Conservation (phyloP, 2,329 filamentous ascomycete genomes). For the Cryphonectria radicalis region DNA sequence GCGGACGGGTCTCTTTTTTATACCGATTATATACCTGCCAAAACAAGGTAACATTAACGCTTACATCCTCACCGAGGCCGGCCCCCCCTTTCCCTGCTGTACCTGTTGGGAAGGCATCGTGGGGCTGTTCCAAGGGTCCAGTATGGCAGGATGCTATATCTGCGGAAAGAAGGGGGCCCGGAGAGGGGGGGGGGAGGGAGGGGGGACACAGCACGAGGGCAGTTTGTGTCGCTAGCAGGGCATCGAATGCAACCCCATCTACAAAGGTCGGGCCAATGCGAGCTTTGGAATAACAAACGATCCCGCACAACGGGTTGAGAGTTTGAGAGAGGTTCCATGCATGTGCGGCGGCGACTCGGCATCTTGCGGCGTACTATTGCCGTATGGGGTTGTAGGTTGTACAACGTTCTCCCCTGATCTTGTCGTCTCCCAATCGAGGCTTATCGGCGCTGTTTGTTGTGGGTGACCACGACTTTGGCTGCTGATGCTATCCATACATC, state of each 20-base stretch:
- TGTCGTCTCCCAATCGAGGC: neutral
- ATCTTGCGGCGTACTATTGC: neutral
- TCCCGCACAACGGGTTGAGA: neutral
- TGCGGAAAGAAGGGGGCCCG: neutral
- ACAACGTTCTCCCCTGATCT: neutral
- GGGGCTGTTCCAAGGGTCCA: neutral
- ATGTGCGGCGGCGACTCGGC: neutral
- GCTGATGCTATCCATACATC: neutral
- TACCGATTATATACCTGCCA: conserved; percentile 1
- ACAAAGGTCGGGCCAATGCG: conserved; percentile 8
- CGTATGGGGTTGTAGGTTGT: neutral
- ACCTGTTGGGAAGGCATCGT: neutral
- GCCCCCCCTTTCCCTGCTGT: neutral
- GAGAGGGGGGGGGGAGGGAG: neutral
- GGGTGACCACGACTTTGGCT: neutral
- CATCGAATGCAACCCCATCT: conserved; percentile 14
- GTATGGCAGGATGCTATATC: neutral
- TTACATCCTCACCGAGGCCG: conserved; percentile 1
- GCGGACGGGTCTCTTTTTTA: conserved; percentile 15
- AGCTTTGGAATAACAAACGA: conserved; percentile 4
- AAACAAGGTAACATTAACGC: conserved; percentile 1
- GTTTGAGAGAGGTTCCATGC: neutral
- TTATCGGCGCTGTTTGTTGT: neutral
- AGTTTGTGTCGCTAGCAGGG: conserved; percentile 20
- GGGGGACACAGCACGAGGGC: conserved; percentile 6